Evolutionary conservation across 2,329 filamentous ascomycete genomes (phyloP), one percentile per base, ranked within the genome.

Genomic region (Ophiostoma angusticollis): DNA sequence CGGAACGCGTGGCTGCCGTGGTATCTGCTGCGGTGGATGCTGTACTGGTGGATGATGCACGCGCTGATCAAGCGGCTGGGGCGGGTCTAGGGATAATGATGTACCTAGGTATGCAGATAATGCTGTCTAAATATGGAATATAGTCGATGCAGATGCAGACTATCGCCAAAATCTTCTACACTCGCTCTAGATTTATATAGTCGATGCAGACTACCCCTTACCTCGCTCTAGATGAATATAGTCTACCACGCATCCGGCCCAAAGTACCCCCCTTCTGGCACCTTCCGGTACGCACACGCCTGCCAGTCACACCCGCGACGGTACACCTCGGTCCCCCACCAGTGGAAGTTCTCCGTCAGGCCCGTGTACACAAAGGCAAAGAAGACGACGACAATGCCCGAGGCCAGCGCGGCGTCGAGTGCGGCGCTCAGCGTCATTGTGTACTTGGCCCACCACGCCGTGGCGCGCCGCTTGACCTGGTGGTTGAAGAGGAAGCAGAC

Each of bases 241-340:
- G 8, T 52, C 48, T 33, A 78, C 75, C 76, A 80, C 2, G 49
- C 60, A 40, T 70, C 66, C 2, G 78, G 78, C 1, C 80, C 80
- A 57, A 86, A 86, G 42, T 63, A 70, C 18, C 68, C 66, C 0
- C 80, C 80, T 12, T 75, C 69, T 0, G 66, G 61, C 5, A 91
- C 68, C 0, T 58, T 67, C 40, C 66, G 73, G 53, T 80, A 89
- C 1, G 82, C 60, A 55, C 84, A 91, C 31, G 82, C 84, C 54
- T 78, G 68, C 83, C 84, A 91, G 61, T 91, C 84, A 56, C 84
- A 91, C 16, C 84, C 84, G 57, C 77, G 68, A 58, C 85, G 87
- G 55, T 85, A 86, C 5, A 89, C 70, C 53, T 91, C 82, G 0
- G 85, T 93, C 0, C 85, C 85, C 85, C 84, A 93, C 85, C 84